Evolutionary conservation across 768 basidiomycete genomes (phyloP).

Genomic region (Aureoboletus auriporus): DNA sequence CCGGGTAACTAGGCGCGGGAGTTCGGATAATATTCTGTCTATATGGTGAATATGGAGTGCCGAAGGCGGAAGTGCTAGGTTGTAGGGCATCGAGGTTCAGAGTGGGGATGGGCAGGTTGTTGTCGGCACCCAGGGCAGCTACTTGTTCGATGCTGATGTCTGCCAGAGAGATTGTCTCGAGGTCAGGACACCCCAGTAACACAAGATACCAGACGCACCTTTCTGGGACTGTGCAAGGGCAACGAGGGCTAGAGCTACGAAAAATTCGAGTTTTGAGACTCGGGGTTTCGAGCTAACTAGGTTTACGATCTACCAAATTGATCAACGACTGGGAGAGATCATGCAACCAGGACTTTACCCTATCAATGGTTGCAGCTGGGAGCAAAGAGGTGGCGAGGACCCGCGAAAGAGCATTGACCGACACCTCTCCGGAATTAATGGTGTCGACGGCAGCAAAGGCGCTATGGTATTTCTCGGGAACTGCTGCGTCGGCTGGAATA

Average conservation of each 20-base stretch:
- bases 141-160: constrained; percentile 82
- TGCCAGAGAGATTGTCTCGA: constrained; percentile 24
- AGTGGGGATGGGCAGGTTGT: constrained; percentile 70
- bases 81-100: constrained; percentile 61
- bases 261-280: constrained; percentile 88
- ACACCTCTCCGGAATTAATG: constrained; percentile 68
- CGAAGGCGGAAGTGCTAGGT: constrained; percentile 49
- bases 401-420: constrained; percentile 78
- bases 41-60: constrained; percentile 35
- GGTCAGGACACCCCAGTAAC: background rate
- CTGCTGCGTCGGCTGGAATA: constrained; percentile 66
- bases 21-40: constrained; percentile 44
- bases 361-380: constrained; percentile 80
- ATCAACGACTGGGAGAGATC: constrained; percentile 1
- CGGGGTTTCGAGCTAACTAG: constrained; percentile 76
- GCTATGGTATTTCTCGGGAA: constrained; percentile 72
- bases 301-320: constrained; percentile 69
- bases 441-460: constrained; percentile 74
- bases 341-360: constrained; percentile 38
- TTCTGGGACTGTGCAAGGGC: constrained; percentile 80
- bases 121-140: constrained; percentile 70
- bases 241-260: constrained; percentile 83
- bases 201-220: constrained; percentile 41
- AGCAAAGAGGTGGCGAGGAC: constrained; percentile 74
- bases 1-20: constrained; percentile 48